Evolutionary conservation across 331 rosid genomes (phyloP), one percentile per base, ranked within the genome.

Genomic region (Phaseolus coccineus): DNA sequence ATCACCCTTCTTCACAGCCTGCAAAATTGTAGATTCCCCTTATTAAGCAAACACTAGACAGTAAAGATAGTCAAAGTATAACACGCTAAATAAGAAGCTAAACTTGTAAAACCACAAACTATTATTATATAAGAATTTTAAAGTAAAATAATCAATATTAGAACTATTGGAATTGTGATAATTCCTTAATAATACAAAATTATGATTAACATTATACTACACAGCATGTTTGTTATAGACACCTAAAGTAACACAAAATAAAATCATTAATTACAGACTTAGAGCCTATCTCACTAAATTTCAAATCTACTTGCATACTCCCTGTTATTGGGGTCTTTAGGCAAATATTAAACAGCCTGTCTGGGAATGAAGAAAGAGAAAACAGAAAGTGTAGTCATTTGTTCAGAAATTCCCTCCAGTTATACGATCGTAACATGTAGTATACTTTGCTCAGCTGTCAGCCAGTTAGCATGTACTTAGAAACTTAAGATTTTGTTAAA

Each of bases 1-100:
- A 80, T 93, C 98, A 78, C 98, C 98, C 75, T 87, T 88, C 82
- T 83, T 88, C 84, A 93, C 98, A 19, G 89, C 91, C 98, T 93
- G 83, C 79, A 80, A 69, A 73, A 76, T 42, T 63, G 65, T 30
- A 8, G 48, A 71, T 19, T 52, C 47, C 33, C 63, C 37, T 22
- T 27, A 59, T 81, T 62, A 59, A 30, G 31, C 31, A 56, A 61
- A 39, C 57, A 57, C 24, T n/a, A 68, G 28, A 16, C 9, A 3
- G 12, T 28, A 53, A 3, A 51, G 24, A 59, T 1, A 69, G 63
- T 51, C 31, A 8, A 59, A 56, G 27, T 24, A 59, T 9, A 61
- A 50, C 4, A 27, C 25, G 16, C 52, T 10, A 65, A 73, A 65
- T 55, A 63, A 22, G 65, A 73, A 47, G 46, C 28, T 15, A 14